Conservation (phyloP, 2,329 filamentous ascomycete species). For the Pezizomycotina sp. region DNA sequence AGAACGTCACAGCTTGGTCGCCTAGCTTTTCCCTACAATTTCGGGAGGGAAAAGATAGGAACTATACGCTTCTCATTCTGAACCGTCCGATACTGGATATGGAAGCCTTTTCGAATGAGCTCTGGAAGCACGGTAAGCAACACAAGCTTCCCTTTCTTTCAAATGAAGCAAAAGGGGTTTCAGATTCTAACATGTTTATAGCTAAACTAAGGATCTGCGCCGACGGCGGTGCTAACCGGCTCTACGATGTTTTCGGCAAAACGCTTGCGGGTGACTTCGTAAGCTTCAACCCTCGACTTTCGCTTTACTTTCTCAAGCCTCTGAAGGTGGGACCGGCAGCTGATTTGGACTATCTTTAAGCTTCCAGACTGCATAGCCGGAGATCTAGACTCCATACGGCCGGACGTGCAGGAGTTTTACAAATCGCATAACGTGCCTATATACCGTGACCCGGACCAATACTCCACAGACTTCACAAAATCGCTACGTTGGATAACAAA, state of each 20-base stretch:
- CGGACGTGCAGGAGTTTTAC: slow-evolving; percentile 50
- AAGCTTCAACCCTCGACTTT: background rate
- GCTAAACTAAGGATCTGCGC: slow-evolving; percentile 59
- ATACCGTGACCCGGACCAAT: slow-evolving; percentile 58
- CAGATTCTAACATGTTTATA: too few relatives aligned
- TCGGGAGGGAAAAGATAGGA: slow-evolving; percentile 2
- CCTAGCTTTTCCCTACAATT: background rate
- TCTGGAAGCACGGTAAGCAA: slow-evolving; percentile 30
- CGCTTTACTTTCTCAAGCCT: slow-evolving; percentile 4
- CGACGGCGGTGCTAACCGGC: slow-evolving; percentile 75
- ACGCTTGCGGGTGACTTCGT: slow-evolving; percentile 5
- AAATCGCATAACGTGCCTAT: slow-evolving; percentile 43
- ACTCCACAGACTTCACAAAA: slow-evolving; percentile 85
- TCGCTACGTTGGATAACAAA: slow-evolving; percentile 45
- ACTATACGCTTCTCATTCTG: slow-evolving; percentile 40
- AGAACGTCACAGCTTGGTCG: background rate
- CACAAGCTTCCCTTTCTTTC: background rate
- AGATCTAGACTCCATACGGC: slow-evolving; percentile 69
- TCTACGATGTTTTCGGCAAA: slow-evolving; percentile 34
- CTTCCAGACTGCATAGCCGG: slow-evolving; percentile 62
- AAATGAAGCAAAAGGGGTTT: too few relatives aligned
- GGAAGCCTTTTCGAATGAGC: slow-evolving; percentile 29
- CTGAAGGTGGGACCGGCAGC: background rate
- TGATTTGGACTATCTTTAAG: too few relatives aligned
- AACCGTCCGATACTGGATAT: slow-evolving; percentile 41